A percentile compares a stretch with the other conserved stretches of the same genome.
Conservation (phyloP, 768 basidiomycete genomes). For the Sporobolomyces roseus region DNA sequence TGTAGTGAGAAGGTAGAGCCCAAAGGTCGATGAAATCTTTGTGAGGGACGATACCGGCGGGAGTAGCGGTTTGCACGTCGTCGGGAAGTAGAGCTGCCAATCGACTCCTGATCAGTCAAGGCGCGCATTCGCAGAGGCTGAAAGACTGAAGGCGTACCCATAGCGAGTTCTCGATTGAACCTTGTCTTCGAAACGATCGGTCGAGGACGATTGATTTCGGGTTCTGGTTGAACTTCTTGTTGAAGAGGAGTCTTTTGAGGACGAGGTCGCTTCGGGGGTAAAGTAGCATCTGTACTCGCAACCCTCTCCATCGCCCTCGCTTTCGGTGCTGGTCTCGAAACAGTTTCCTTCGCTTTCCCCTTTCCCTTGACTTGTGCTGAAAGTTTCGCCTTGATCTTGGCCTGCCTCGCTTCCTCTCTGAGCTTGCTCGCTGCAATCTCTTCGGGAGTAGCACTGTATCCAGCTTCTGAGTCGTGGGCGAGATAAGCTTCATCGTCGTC, state of each 20-base stretch:
- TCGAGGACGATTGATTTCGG: neutral
- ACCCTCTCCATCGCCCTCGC: constrained; percentile 17
- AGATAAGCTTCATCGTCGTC: constrained; percentile 30
- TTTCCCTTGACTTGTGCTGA: neutral
- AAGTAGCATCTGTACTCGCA: neutral
- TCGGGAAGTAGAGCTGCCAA: constrained; percentile 27
- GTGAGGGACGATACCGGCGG: constrained; percentile 7
- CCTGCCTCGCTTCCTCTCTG: constrained; percentile 11
- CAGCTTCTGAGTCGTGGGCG: neutral
- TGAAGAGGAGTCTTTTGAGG: constrained; percentile 15
- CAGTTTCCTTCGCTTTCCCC: constrained; percentile 4
- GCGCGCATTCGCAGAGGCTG: neutral
- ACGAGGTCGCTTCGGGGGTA: neutral
- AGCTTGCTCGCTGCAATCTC: constrained; percentile 8
- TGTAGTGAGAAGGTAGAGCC: constrained; percentile 22
- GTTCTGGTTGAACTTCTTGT: constrained; percentile 1
- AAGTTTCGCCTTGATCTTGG: constrained; percentile 9
- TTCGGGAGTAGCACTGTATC: constrained; percentile 6
- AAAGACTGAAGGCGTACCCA: neutral
- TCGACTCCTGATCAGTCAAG: neutral
- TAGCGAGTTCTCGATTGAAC: constrained; percentile 1
- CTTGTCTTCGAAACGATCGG: neutral
- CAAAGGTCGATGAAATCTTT: constrained; percentile 24
- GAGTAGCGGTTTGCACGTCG: constrained; percentile 6
- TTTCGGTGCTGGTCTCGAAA: neutral